Conservation (phyloP, 129 eudicot genomes). For the Escallonia herrerae region DNA sequence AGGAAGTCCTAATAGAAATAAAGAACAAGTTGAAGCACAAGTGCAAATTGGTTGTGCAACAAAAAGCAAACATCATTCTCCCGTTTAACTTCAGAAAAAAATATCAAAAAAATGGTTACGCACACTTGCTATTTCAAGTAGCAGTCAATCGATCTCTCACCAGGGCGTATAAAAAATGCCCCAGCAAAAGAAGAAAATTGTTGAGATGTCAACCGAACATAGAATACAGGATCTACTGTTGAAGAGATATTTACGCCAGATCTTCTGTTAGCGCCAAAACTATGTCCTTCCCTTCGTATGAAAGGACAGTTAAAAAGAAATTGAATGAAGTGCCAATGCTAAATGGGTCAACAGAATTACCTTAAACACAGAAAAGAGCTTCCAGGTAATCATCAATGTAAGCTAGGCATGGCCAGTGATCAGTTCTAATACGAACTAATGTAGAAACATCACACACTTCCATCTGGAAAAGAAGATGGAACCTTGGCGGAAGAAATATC, state of each 20-base stretch:
- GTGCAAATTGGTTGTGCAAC: not conserved
- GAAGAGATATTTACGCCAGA: not conserved
- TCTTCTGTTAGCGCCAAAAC: conserved; percentile 6
- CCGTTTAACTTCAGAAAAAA: not conserved
- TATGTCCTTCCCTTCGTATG: not conserved
- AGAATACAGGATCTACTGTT: not conserved
- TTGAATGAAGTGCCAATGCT: too few species aligned
- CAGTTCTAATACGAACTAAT: conserved; percentile 83
- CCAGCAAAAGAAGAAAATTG: conserved; percentile 1
- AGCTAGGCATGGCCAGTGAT: conserved; percentile 99
- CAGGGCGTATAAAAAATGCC: conserved; percentile 8
- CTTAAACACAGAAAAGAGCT: conserved; percentile 55
- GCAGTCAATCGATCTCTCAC: conserved; percentile 10
- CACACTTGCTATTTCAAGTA: not conserved
- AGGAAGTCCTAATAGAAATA: not conserved
- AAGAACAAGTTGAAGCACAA: not conserved
- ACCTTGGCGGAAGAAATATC: conserved; percentile 92
- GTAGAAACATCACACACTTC: conserved; percentile 75
- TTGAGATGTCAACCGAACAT: not conserved
- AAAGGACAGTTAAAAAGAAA: not conserved
- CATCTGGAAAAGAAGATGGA: conserved; percentile 87
- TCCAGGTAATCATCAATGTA: conserved; percentile 91
- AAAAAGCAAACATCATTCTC: not conserved
- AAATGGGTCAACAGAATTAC: conserved; percentile 6
- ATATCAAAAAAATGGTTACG: not conserved